These are phyloP conservation scores for Quercus parvula DNA, from an alignment of 306 rosid species.

Conservation along the genomic window DNA sequence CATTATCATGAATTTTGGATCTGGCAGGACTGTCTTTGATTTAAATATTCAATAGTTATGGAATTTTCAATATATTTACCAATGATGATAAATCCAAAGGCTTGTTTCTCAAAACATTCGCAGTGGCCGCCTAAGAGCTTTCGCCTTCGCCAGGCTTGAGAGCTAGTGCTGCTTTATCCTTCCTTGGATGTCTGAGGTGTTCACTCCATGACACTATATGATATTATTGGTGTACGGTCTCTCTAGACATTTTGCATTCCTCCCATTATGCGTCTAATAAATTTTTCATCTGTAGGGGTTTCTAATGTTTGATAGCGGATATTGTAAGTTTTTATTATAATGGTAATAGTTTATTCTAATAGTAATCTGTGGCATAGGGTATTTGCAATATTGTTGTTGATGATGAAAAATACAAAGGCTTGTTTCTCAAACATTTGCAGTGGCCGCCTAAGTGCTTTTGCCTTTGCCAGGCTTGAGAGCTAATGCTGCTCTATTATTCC, in stretches of 20 bases:
- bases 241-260: neutral
- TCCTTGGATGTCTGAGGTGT: conserved; percentile 1
- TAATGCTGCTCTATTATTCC: conserved; percentile 30
- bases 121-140: conserved; percentile 23
- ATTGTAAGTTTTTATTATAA: no score
- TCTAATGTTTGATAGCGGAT: no score
- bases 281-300: no score
- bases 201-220: no score
- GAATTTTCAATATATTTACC: neutral
- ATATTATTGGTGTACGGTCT: no score
- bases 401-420: conserved; percentile 24
- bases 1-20: no score
- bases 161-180: conserved; percentile 13
- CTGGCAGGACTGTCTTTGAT: neutral
- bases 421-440: conserved; percentile 35
- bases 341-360: no score
- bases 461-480: conserved; percentile 40
- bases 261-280: neutral
- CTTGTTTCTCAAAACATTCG: conserved; percentile 20
- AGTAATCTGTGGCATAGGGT: neutral
- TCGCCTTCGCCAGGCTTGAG: conserved; percentile 18
- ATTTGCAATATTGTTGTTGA: neutral
- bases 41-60: neutral
- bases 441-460: conserved; percentile 36
- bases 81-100: conserved; percentile 6